phyloP scores from a whole-genome alignment of 2,329 filamentous ascomycete species.

The Aspergillus vadensis region DNA sequence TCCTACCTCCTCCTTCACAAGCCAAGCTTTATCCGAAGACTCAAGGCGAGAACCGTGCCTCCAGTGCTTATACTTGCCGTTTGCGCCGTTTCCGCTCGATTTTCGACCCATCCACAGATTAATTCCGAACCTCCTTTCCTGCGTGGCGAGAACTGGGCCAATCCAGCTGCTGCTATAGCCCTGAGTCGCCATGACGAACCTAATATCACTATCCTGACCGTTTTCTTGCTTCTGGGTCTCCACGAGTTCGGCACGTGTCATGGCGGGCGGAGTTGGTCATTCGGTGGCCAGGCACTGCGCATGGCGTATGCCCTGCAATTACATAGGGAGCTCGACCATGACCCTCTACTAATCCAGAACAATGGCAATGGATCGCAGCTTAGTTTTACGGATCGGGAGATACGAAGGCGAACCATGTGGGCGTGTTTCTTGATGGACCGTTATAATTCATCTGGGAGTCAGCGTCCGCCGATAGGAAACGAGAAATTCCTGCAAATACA shows the following conservation, averaged over 20 bases:
- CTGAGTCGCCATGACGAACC: slow-evolving; percentile 88
- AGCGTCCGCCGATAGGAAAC: slow-evolving; percentile 85
- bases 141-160: slow-evolving; percentile 88
- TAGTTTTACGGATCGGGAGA: slow-evolving; percentile 91
- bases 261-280: slow-evolving; percentile 91
- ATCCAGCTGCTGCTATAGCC: slow-evolving; percentile 81
- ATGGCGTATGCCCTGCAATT: slow-evolving; percentile 97
- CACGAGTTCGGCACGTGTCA: slow-evolving; percentile 98
- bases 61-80: slow-evolving; percentile 92
- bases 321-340: slow-evolving; percentile 85
- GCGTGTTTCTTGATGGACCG: slow-evolving; percentile 96
- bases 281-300: slow-evolving; percentile 89
- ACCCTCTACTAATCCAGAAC: slow-evolving; percentile 66
- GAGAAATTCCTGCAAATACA: slow-evolving; percentile 89
- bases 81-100: slow-evolving; percentile 91
- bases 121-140: slow-evolving; percentile 77
- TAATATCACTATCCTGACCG: slow-evolving; percentile 93
- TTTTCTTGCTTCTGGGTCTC: slow-evolving; percentile 81
- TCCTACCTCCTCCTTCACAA: slow-evolving; percentile 94
- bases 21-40: slow-evolving; percentile 90
- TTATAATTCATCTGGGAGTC: slow-evolving; percentile 93
- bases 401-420: slow-evolving; percentile 94
- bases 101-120: slow-evolving; percentile 83
- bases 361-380: slow-evolving; percentile 61
- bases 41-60: slow-evolving; percentile 73